Base-by-base conservation (phyloP, 73 alveolate species). In the Paramecium primaurelia region DNA sequence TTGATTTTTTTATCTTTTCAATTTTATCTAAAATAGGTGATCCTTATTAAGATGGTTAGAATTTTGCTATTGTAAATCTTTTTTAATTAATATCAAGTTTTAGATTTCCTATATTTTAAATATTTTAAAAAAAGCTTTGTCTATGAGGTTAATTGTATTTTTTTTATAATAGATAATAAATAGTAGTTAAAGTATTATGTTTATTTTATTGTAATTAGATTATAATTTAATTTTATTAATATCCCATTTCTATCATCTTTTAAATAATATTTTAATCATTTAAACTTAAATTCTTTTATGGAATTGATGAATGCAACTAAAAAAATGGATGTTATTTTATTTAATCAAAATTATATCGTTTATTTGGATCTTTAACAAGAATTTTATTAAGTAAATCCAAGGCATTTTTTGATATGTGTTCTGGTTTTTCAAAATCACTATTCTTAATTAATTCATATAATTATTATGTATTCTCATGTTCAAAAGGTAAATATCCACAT, bases 401-500 rank as follows among this genome's bases (percentile, higher is more conserved):
- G 18, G 85, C 85, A 30, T 42, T 16, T 16, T 25, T 26, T 1
- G 92, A 85, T n/a, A 85, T 4, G 34, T 85, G 92, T 25, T 42
- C 38, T 28, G 92, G 92, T 26, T 32, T 59, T 36, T 85, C 83
- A 85, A 54, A 85, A 20, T 85, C 92, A 16, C 54, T 34, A 3
- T 32, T 85, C 58, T 59, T 90, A 8, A 90, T 90, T 11, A 68
- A 80, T 77, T 90, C 71, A 37, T 83, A 90, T 80, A 90, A 40
- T 44, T 36, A 34, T 30, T 68, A 42, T 32, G 92, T 90, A 16
- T 90, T 90, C 20, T 90, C 93, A 59, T 87, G 93, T 83, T 90
- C 94, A 94, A 94, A 94, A 18, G 97, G 97, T 60, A 94, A 88
- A 86, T 71, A 75, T 11, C 97, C 97, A 92, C 97, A 94, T 38